phyloP scores from a whole-genome alignment of 306 rosid species.

The Corylus americana region DNA sequence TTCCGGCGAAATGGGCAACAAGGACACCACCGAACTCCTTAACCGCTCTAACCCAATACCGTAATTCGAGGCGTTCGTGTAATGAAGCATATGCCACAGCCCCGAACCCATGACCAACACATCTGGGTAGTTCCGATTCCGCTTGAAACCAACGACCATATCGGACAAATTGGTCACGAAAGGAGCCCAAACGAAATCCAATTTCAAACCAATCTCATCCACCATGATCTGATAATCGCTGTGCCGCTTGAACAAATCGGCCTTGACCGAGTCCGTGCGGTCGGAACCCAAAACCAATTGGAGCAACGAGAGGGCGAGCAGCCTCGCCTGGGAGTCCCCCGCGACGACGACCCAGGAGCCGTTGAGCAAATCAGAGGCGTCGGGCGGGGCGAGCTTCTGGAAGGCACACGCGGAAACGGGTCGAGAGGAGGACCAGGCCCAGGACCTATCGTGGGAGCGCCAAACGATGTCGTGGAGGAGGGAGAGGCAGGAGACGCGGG shows the following conservation, averaged over 20 bases:
- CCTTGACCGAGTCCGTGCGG: slow-evolving; percentile 40
- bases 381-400: slow-evolving; percentile 50
- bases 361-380: slow-evolving; percentile 74
- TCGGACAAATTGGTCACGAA: slow-evolving; percentile 59
- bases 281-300: slow-evolving; percentile 57
- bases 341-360: slow-evolving; percentile 91
- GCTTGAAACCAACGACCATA: slow-evolving; percentile 48
- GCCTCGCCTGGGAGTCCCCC: slow-evolving; percentile 88
- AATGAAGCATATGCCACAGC: slow-evolving; percentile 84
- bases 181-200: slow-evolving; percentile 94
- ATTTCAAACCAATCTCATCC: slow-evolving; percentile 61
- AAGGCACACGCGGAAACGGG: slow-evolving; percentile 58
- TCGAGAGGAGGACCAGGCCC: slow-evolving; percentile 61
- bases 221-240: slow-evolving; percentile 66
- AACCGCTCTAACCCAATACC: slow-evolving; percentile 39
- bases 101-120: slow-evolving; percentile 82
- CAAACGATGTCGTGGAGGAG: slow-evolving; percentile 72
- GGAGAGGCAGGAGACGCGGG: slow-evolving; percentile 71
- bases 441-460: slow-evolving; percentile 57
- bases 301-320: slow-evolving; percentile 55
- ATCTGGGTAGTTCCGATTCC: slow-evolving; percentile 66
- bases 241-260: slow-evolving; percentile 67
- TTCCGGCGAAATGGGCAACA: slow-evolving; percentile 59
- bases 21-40: slow-evolving; percentile 47
- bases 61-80: slow-evolving; percentile 64